A percentile compares a stretch with the other conserved stretches of the same genome.
Evolutionary conservation across 305 asterid genomes (phyloP).

Genomic region (Ajuga reptans): DNA sequence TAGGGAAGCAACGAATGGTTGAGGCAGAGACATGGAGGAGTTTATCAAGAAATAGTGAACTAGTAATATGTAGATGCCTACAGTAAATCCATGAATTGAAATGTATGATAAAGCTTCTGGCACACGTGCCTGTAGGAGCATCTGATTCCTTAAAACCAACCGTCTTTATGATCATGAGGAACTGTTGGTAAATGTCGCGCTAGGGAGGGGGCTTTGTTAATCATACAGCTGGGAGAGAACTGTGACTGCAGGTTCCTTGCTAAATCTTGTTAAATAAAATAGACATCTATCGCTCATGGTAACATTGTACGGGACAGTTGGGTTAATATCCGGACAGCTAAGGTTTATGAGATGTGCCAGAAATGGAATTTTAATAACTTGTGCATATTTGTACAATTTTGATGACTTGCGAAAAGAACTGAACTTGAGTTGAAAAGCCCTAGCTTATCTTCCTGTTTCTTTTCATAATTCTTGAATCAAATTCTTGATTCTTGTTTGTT

Average conservation of each 20-base stretch:
- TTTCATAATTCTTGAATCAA: background rate
- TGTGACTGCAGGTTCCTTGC: background rate
- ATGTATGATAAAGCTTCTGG: background rate
- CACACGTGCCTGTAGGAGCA: background rate
- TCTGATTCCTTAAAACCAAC: background rate
- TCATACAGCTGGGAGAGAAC: background rate
- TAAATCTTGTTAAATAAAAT: background rate
- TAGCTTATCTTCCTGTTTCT: slow-evolving; percentile 3
- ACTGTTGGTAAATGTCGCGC: background rate
- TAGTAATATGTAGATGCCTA: background rate
- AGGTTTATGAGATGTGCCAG: background rate
- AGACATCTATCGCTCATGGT: background rate
- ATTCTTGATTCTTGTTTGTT: no score
- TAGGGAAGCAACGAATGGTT: background rate
- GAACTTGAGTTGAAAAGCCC: background rate
- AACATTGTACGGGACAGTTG: background rate
- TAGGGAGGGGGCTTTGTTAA: background rate
- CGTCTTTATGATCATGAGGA: background rate
- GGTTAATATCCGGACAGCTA: background rate
- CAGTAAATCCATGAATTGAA: background rate
- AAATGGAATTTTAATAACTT: background rate
- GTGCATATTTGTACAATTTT: background rate
- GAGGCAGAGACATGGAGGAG: background rate
- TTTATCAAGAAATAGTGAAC: background rate
- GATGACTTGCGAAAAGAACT: background rate